Conservation (phyloP, 495 filamentous ascomycete genomes). For the Cenococcum geophilum region DNA sequence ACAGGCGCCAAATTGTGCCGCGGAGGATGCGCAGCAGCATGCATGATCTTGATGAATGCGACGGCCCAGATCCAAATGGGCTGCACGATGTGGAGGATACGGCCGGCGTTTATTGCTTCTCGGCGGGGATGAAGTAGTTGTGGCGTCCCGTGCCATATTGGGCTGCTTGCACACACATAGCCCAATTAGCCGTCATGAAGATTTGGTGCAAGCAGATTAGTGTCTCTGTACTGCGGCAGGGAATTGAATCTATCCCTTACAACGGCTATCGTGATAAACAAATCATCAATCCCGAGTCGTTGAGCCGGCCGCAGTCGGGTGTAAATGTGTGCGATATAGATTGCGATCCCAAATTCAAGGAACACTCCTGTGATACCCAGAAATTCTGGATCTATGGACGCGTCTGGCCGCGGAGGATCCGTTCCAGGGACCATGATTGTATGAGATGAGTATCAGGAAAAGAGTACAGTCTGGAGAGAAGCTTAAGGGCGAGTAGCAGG, state of each 20-base stretch:
- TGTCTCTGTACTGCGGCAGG: no score
- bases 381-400: not conserved
- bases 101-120: not conserved
- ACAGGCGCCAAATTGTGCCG: conserved; percentile 19
- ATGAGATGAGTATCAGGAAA: not conserved
- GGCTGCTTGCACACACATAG: not conserved
- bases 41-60: conserved; percentile 35
- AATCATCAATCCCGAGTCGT: not conserved
- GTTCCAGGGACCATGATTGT: not conserved
- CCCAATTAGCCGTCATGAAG: not conserved
- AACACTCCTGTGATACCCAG: not conserved
- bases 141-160: conserved; percentile 1
- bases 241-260: no score
- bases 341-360: not conserved
- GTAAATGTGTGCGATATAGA: conserved; percentile 1
- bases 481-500: not conserved
- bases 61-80: conserved; percentile 32
- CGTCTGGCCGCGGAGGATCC: not conserved
- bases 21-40: conserved; percentile 37
- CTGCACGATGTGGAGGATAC: conserved; percentile 7
- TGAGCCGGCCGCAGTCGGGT: not conserved
- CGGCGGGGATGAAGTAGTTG: not conserved
- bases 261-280: not conserved
- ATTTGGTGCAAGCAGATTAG: not conserved
- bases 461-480: not conserved